phyloP scores from a whole-genome alignment of 306 rosid genomes.

The Pyrus betulifolia region DNA sequence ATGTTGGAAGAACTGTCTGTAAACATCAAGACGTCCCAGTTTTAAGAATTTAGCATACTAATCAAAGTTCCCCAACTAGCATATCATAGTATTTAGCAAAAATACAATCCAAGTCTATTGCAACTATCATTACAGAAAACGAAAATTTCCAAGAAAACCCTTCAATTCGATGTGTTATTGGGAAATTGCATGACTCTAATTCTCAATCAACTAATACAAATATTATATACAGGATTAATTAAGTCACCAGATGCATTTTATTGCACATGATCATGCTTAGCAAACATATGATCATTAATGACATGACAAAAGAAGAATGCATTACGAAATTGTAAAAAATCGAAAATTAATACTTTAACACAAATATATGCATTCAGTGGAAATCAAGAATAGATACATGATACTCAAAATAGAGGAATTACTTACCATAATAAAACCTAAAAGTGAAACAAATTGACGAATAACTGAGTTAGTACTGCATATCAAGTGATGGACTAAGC shows the following conservation, averaged over 20 bases:
- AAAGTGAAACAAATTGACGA: not conserved
- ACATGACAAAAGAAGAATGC: not conserved
- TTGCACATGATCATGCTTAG: not conserved
- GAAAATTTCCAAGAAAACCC: not conserved
- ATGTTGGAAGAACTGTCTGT: conserved; percentile 49
- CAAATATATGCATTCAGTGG: too few species aligned
- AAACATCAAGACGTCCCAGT: conserved; percentile 1
- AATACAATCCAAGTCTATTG: not conserved
- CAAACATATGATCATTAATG: not conserved
- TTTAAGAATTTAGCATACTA: not conserved
- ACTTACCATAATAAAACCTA: not conserved
- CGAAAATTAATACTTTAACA: too few species aligned
- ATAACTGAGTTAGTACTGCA: not conserved
- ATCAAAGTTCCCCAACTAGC: not conserved
- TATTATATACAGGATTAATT: not conserved
- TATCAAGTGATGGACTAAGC: not conserved
- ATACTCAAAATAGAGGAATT: not conserved
- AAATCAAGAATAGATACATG: not conserved
- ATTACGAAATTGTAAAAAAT: not conserved
- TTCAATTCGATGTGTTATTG: not conserved
- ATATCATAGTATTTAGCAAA: not conserved
- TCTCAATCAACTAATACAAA: not conserved
- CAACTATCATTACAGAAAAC: not conserved
- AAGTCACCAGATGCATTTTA: not conserved
- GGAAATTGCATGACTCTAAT: not conserved